Evolutionary conservation across 495 filamentous ascomycete genomes (phyloP), one percentile per base, ranked within the genome.

Genomic region (Penicillium taxi): DNA sequence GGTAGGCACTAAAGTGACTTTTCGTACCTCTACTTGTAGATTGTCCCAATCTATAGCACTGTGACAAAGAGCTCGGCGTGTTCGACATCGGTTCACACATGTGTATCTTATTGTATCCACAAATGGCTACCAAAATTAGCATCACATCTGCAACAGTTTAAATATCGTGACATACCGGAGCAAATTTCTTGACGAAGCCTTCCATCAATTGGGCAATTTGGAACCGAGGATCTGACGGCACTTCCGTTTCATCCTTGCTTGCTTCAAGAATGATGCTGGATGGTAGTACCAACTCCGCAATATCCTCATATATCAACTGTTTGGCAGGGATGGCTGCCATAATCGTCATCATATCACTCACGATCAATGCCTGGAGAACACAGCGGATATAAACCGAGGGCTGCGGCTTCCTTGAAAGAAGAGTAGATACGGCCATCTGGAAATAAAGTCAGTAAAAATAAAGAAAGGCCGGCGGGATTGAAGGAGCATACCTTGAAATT

Each of bases 61-160:
- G 54, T 96, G 91, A 41, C 78, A 85, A 17, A 99, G 65, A 9
- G 78, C 85, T 20, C 91, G 75, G 11, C 91, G 81, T 24, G 93
- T 73, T 7, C 91, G 81, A 52, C 86, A 87, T 33, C 87, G 74
- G 48, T 99, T 99, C 54, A 95, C 79, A 55, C 87, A 94, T 9
- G 90, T 70, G 17, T 80, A 78, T 29, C 84, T 77, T 45, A 88
- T 82, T 13, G 90, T 73, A 46, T 95, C 86, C 5, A 90, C 62
- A 50, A 86, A 94, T 4, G 80, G 78, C 66, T 89, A 61, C 9
- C 8, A 16, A 19, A 15, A 43, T 50, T 53, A 48, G 44, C 32
- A 26, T 45, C 23, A 21, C 7, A 11, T n/a, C 19, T 26, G 6
- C 2, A 9, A 21, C 7, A 2, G 11, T 11, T 9, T 9, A 13